A percentile compares a stretch with the other conserved stretches of the same genome.
These are phyloP conservation scores for Hanseniaspora guilliermondii DNA, from an alignment of 805 yeast species.

Conservation along the genomic window DNA sequence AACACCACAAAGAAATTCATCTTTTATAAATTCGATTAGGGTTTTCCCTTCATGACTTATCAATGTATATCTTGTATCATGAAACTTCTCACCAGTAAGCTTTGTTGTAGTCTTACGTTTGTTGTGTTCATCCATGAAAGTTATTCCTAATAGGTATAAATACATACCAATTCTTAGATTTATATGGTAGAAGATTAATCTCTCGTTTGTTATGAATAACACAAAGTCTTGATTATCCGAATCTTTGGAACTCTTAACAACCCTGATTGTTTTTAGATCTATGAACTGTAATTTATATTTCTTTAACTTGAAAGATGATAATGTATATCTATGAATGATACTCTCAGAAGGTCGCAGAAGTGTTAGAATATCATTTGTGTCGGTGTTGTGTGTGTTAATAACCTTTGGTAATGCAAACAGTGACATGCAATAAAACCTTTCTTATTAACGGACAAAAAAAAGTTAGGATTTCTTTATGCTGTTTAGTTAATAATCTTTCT, in stretches of 20 bases:
- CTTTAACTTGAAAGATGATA: background rate
- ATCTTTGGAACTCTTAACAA: background rate
- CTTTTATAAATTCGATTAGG: background rate
- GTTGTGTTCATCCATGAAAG: background rate
- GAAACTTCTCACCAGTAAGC: background rate
- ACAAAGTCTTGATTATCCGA: background rate
- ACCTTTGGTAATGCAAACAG: background rate
- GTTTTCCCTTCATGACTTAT: background rate
- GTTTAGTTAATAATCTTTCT: background rate
- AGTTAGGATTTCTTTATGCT: background rate
- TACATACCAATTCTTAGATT: background rate
- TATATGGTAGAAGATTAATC: background rate
- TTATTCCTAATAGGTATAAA: background rate
- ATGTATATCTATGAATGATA: background rate
- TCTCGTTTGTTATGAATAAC: background rate
- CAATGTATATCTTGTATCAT: background rate
- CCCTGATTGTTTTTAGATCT: background rate
- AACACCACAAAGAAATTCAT: background rate
- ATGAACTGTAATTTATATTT: background rate
- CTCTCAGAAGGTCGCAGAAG: background rate
- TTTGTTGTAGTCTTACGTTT: background rate
- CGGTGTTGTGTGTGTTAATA: background rate
- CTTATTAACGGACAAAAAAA: no score
- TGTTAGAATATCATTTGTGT: background rate
- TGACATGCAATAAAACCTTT: background rate